A percentile compares a stretch with the other conserved stretches of the same genome.
These are phyloP conservation scores for Pelargonium citronellum DNA, from an alignment of 441 rosid genomes.

Conservation along the genomic window DNA sequence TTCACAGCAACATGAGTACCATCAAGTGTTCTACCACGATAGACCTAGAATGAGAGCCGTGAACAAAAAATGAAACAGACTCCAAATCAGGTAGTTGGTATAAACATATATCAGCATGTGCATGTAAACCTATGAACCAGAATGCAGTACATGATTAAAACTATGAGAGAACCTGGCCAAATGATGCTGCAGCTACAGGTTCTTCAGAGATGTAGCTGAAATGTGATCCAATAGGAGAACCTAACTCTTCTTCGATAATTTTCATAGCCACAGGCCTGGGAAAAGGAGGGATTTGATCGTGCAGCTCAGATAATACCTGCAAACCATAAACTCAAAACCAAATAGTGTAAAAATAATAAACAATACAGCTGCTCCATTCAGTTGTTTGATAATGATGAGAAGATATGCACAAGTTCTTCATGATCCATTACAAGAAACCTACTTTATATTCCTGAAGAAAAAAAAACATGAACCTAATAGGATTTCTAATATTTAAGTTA, in stretches of 20 bases:
- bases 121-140: not conserved
- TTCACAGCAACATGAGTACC: constrained; percentile 82
- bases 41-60: constrained; percentile 52
- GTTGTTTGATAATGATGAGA: not conserved
- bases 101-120: constrained; percentile 8
- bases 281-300: constrained; percentile 91
- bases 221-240: constrained; percentile 61
- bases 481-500: not conserved
- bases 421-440: not conserved
- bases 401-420: not conserved
- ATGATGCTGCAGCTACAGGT: constrained; percentile 92
- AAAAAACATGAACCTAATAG: not conserved
- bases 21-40: constrained; percentile 66
- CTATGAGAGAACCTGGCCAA: constrained; percentile 65
- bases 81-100: constrained; percentile 2
- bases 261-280: constrained; percentile 64
- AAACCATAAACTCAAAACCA: constrained; percentile 27
- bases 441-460: not conserved
- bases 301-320: constrained; percentile 91
- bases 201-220: constrained; percentile 75
- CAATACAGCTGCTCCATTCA: constrained; percentile 8
- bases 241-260: constrained; percentile 83
- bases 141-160: constrained; percentile 5
- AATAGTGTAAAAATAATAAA: not conserved
- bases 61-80: constrained; percentile 15